phyloP scores from a whole-genome alignment of 2,329 filamentous ascomycete species.

The Fusarium udum region DNA sequence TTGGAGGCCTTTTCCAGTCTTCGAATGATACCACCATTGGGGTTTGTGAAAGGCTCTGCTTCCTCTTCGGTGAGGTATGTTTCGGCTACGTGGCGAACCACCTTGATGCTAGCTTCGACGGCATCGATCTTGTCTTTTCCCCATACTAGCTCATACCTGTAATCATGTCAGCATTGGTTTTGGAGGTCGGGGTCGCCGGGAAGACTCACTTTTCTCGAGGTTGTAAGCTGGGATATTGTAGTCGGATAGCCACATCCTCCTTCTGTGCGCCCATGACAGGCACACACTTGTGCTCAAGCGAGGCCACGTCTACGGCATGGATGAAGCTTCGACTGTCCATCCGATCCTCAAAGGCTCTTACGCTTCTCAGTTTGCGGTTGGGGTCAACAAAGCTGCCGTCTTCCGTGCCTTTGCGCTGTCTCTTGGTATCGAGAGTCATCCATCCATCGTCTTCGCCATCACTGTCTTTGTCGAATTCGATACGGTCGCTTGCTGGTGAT shows the following conservation, averaged over 20 bases:
- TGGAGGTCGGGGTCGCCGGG: not conserved
- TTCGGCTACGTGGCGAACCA: slow-evolving; percentile 74
- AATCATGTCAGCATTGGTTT: slow-evolving; percentile 33
- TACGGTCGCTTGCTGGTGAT: slow-evolving; percentile 60
- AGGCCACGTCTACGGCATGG: slow-evolving; percentile 67
- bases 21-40: slow-evolving; percentile 77
- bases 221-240: slow-evolving; percentile 85
- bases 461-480: slow-evolving; percentile 61
- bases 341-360: slow-evolving; percentile 56
- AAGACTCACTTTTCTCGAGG: slow-evolving; percentile 70
- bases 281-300: slow-evolving; percentile 60
- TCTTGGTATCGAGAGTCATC: slow-evolving; percentile 59
- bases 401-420: slow-evolving; percentile 54
- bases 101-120: slow-evolving; percentile 75
- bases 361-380: slow-evolving; percentile 58
- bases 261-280: slow-evolving; percentile 59
- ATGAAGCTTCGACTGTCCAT: slow-evolving; percentile 59
- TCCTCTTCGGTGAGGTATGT: slow-evolving; percentile 81
- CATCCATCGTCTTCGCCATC: slow-evolving; percentile 64
- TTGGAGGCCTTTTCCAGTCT: slow-evolving; percentile 79
- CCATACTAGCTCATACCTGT: slow-evolving; percentile 70
- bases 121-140: slow-evolving; percentile 84
- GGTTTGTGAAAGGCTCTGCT: slow-evolving; percentile 73
- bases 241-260: slow-evolving; percentile 68
- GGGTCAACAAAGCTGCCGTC: slow-evolving; percentile 56